Evolutionary conservation across 768 basidiomycete genomes (phyloP), one percentile per base, ranked within the genome.

Genomic region (Lentinus tigrinus): DNA sequence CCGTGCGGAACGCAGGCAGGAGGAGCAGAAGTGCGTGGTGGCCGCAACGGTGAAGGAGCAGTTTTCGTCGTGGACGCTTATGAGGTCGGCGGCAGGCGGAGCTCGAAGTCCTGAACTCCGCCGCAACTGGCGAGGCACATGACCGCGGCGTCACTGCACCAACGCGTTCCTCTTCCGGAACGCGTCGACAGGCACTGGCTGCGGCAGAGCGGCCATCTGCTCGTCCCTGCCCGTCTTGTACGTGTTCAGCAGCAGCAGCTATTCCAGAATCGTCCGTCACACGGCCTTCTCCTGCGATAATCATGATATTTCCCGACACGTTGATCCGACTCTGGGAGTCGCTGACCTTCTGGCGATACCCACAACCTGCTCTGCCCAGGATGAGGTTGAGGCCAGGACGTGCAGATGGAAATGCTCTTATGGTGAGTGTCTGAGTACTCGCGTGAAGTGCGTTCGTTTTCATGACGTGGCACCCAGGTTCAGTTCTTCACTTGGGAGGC

Each of bases 401-500:
- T 7, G 70, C 65, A 44, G 57, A 75, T 17, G 69, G 76, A 28
- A 91, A 90, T 69, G 79, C 87, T 21, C 70, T 88, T 23, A 89
- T 91, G 89, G 89, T 89, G 68, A 60, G 79, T 52, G 37, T 11
- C 36, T 27, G 17, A 49, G 8, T 4, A 40, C n/a, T 11, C n/a
- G 14, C 2, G 43, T 24, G 21, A 16, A 34, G 9, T 24, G 28
- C 17, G n/a, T 31, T 2, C 56, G 14, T 40, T 6, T 40, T 6
- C 19, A 57, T 42, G 6, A 10, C 31, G 23, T 44, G 21, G 21
- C 0, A 3, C 26, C 28, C 53, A 83, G 91, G 72, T 93, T 27
- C 91, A 93, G 71, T 93, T 91, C 72, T 93, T 92, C 65, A 91
- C 90, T 14, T 93, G 92, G 92, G 85, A 93, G 51, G 73, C 82